Evolutionary conservation across 176 grass and related monocot genomes (phyloP).

Genomic region (Chrysopogon serrulatus): DNA sequence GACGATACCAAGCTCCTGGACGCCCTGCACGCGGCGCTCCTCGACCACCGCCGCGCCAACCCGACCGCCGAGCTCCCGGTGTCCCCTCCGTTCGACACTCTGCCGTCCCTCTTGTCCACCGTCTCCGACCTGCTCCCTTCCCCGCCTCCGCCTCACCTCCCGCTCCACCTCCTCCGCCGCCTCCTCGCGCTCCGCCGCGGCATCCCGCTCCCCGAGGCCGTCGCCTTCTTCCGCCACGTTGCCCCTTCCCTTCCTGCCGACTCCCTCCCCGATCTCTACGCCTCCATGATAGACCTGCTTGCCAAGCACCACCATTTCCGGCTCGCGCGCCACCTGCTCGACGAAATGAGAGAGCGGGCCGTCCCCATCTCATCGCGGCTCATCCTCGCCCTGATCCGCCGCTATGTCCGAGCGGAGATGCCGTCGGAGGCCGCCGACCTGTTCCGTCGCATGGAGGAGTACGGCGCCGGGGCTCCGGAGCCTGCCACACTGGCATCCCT

Average conservation of each 20-base stretch:
- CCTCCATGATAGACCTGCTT: conserved; percentile 61
- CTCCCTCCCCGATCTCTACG: conserved; percentile 29
- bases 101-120: conserved; percentile 23
- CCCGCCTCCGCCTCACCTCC: conserved; percentile 34
- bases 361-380: conserved; percentile 48
- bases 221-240: conserved; percentile 69
- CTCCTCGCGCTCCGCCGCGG: conserved; percentile 60
- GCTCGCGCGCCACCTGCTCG: conserved; percentile 76
- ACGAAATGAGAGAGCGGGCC: conserved; percentile 61
- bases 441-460: conserved; percentile 71
- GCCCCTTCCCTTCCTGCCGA: conserved; percentile 26
- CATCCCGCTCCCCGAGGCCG: conserved; percentile 59
- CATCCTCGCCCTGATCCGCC: conserved; percentile 52
- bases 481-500: conserved; percentile 45
- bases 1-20: conserved; percentile 59
- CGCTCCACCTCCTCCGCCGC: conserved; percentile 48
- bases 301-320: conserved; percentile 66
- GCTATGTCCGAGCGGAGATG: conserved; percentile 64
- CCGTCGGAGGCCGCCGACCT: conserved; percentile 51
- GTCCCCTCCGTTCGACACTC: conserved; percentile 28
- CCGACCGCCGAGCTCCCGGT: background rate
- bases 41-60: conserved; percentile 59
- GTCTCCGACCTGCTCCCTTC: conserved; percentile 42
- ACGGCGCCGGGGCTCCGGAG: conserved; percentile 51
- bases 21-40: conserved; percentile 55